Conservation (phyloP, 306 rosid species). For the Begonia fuchsioides region DNA sequence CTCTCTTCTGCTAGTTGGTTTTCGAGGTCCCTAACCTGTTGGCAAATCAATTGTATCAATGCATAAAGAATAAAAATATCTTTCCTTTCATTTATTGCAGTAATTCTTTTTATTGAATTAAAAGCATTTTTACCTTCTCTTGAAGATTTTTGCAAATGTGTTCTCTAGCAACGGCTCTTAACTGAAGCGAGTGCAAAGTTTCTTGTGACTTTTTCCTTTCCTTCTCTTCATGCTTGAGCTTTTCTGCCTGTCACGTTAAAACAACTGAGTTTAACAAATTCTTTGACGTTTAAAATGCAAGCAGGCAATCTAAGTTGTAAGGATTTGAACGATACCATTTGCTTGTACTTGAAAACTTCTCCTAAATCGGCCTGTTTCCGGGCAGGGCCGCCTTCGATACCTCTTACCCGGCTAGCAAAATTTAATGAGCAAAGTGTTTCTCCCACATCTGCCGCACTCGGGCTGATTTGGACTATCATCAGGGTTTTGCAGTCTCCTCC, state of each 20-base stretch:
- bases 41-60: not conserved
- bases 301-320: not conserved
- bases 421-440: slow-evolving; percentile 89
- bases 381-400: slow-evolving; percentile 81
- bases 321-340: slow-evolving; percentile 48
- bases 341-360: slow-evolving; percentile 83
- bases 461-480: slow-evolving; percentile 95
- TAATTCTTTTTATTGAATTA: slow-evolving; percentile 4
- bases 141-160: slow-evolving; percentile 67
- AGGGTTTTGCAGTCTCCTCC: slow-evolving; percentile 98
- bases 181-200: slow-evolving; percentile 43
- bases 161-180: slow-evolving; percentile 71
- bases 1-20: slow-evolving; percentile 75
- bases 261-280: slow-evolving; percentile 5
- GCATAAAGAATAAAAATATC: too few relatives aligned
- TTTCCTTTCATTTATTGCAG: not conserved
- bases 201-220: slow-evolving; percentile 81
- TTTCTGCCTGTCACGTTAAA: slow-evolving; percentile 49
- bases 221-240: slow-evolving; percentile 78
- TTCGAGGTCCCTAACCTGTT: slow-evolving; percentile 88
- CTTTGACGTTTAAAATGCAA: not conserved
- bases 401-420: slow-evolving; percentile 86
- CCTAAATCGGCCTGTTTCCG: slow-evolving; percentile 74
- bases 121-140: slow-evolving; percentile 47
- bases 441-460: slow-evolving; percentile 64